A percentile compares a stretch with the other conserved stretches of the same genome.
phyloP scores from a whole-genome alignment of 2,329 filamentous ascomycete genomes.

The Sarocladium oryzae region DNA sequence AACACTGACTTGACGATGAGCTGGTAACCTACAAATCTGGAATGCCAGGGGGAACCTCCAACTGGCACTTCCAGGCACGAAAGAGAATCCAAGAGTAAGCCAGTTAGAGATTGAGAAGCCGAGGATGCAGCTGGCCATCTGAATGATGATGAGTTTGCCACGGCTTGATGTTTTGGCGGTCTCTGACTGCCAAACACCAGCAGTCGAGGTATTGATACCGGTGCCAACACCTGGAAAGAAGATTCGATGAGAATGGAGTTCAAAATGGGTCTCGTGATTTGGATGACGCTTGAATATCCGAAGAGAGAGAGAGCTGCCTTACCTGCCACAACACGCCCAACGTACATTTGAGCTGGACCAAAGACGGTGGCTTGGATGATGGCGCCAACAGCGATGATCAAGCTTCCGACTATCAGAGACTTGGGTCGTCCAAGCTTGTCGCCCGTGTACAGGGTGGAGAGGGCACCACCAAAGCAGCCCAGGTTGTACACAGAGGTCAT shows the following conservation, averaged over 20 bases:
- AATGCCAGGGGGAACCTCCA: slow-evolving; percentile 41
- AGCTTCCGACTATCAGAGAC: slow-evolving; percentile 24
- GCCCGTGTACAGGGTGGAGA: slow-evolving; percentile 32
- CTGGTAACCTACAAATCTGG: slow-evolving; percentile 27
- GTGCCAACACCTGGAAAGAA: slow-evolving; percentile 33
- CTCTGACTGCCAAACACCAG: slow-evolving; percentile 32
- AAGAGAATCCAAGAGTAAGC: slow-evolving; percentile 34
- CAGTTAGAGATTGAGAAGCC: slow-evolving; percentile 30
- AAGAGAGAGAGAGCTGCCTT: neutral
- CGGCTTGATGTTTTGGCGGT: slow-evolving; percentile 24
- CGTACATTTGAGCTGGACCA: slow-evolving; percentile 20
- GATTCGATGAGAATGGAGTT: neutral
- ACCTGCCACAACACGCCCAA: slow-evolving; percentile 17
- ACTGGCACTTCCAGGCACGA: slow-evolving; percentile 25
- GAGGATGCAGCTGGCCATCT: slow-evolving; percentile 24
- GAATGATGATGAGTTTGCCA: slow-evolving; percentile 26
- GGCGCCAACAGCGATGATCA: slow-evolving; percentile 11
- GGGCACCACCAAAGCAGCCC: slow-evolving; percentile 41
- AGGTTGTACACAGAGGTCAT: slow-evolving; percentile 34
- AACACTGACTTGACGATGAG: too few species aligned
- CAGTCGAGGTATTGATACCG: slow-evolving; percentile 32
- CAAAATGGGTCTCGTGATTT: neutral
- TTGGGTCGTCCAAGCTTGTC: slow-evolving; percentile 37
- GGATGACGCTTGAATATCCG: neutral
- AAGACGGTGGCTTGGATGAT: slow-evolving; percentile 13